These are phyloP conservation scores for Austroboletus niveus DNA, from an alignment of 1,284 basidiomycete species.

Conservation along the genomic window DNA sequence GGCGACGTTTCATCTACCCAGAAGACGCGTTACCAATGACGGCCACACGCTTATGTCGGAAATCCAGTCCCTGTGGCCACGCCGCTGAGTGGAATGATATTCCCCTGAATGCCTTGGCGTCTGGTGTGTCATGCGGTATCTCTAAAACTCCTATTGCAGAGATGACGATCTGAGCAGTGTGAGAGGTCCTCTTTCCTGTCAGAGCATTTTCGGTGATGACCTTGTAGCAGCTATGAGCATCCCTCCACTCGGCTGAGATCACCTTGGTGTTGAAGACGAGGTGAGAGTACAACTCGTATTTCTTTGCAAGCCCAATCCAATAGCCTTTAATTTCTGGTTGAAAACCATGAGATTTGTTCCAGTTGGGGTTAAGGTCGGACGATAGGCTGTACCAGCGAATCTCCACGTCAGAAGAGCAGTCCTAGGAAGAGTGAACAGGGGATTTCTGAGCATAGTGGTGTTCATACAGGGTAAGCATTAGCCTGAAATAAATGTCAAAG, in stretches of 20 bases:
- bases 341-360: slow-evolving; percentile 29
- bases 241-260: slow-evolving; percentile 26
- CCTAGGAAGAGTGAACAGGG: slow-evolving; percentile 13
- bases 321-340: slow-evolving; percentile 33
- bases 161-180: slow-evolving; percentile 19
- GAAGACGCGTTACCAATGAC: slow-evolving; percentile 54
- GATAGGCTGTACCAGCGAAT: slow-evolving; percentile 36
- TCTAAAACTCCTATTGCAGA: slow-evolving; percentile 22
- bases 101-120: slow-evolving; percentile 42
- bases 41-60: slow-evolving; percentile 43
- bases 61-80: slow-evolving; percentile 42
- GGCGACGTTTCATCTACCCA: slow-evolving; percentile 20
- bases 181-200: slow-evolving; percentile 12
- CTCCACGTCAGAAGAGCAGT: slow-evolving; percentile 30
- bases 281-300: slow-evolving; percentile 20
- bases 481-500: slow-evolving; percentile 18
- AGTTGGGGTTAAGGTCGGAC: slow-evolving; percentile 31
- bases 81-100: slow-evolving; percentile 45
- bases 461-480: slow-evolving; percentile 28
- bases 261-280: slow-evolving; percentile 29
- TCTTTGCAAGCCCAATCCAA: slow-evolving; percentile 27
- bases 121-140: slow-evolving; percentile 35
- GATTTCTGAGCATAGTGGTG: background rate
- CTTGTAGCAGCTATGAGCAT: slow-evolving; percentile 8
- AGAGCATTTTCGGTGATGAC: slow-evolving; percentile 16